Evolutionary conservation across 2,329 filamentous ascomycete species (phyloP), one percentile per base, ranked within the genome.

Genomic region (Hyphodiscus sp.): DNA sequence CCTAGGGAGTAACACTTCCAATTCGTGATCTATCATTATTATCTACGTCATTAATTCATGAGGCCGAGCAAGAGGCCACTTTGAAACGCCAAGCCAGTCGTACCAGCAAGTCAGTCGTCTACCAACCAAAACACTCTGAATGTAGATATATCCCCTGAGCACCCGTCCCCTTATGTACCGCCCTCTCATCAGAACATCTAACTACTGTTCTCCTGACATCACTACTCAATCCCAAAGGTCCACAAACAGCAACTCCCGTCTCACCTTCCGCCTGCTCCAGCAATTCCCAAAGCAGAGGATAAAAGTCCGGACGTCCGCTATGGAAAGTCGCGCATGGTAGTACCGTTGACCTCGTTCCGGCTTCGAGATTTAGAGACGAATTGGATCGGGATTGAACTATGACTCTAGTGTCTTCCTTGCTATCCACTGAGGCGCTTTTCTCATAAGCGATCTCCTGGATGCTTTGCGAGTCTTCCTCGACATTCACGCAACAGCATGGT

Each of bases 151-250:
- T 83, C 0, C 81, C 81, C 63, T 85, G 80, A 0, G 81, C 81
- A 0, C 80, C 81, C 0, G 80, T 83, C 7, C 81, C 81, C 65
- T 84, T 85, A 63, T 85, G 81, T 29, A 84, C 81, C 1, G 77
- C 81, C 33, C 81, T 69, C 68, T 84, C 80, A 60, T 84, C 80
- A 51, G 79, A 81, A 56, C 82, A 60, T 30, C 69, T 70, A 2
- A 77, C 76, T 4, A 84, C 80, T 55, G 73, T 76, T 56, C 77
- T 82, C 52, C 81, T 71, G 15, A 79, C 76, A 49, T 69, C 70
- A 2, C 76, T 71, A 6, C 77, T 78, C 43, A 85, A 68, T 30
- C 77, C 77, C 46, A 74, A 72, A 0, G 81, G 81, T 10, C 80
- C 81, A 56, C 81, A 85, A 0, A 82, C 80, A 0, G 80, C 76